Evolutionary conservation across 306 rosid species (phyloP), one percentile per base, ranked within the genome.

Genomic region (Gynostemma pentaphyllum): DNA sequence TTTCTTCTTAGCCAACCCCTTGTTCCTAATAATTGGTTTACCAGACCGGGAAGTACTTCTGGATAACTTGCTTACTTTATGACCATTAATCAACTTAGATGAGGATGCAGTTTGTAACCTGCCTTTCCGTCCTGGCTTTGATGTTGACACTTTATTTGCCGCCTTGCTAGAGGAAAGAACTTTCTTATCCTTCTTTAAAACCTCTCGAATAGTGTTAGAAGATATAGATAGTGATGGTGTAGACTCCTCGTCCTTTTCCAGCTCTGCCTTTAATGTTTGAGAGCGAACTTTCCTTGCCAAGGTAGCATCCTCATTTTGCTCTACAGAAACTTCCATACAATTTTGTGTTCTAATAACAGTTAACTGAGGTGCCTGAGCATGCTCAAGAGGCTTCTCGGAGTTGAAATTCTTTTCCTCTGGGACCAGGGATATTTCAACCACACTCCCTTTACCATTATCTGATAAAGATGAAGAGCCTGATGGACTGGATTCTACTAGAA

Each of bases 21-120:
- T 85, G 83, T 75, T 92, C 84, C 87, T 82, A 70, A 79, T 67
- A 51, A 75, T 83, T 24, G 86, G 72, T 82, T 82, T 92, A 68
- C 80, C 77, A 8, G 85, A 60, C 45, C 81, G 83, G 48, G 82
- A 62, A 24, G 72, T 67, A 80, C 55, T 86, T 66, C 79, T 74
- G 67, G 95, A 75, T 57, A 74, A 72, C 62, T 78, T 90, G 77
- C 69, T 78, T 56, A 76, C 82, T 66, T 69, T 80, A 76, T 65
- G 82, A 3, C 85, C 84, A 44, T 68, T 74, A 30, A 22, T 73
- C 45, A 71, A 73, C 63, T 79, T 71, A 66, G 96, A 78, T 40
- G 91, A 78, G 63, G 86, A 70, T 64, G 57, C 65, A 10, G 76
- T 75, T 68, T 84, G 96, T 76, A 69, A 68, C 79, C 83, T 84